Evolutionary conservation across 2,329 filamentous ascomycete species (phyloP).

Genomic region (Ilyonectria sp.): DNA sequence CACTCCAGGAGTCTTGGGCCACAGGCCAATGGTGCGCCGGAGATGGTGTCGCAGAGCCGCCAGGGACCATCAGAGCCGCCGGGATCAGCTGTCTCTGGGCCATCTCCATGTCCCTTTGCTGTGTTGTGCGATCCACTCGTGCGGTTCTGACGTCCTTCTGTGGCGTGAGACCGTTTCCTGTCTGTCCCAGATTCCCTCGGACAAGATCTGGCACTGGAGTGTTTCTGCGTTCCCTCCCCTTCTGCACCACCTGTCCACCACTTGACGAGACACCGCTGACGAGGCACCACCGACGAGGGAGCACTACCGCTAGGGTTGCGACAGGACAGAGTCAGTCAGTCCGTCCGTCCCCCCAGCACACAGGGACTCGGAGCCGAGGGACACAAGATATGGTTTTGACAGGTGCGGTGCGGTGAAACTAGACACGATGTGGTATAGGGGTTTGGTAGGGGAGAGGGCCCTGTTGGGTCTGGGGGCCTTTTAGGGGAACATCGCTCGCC

Average conservation of each 20-base stretch:
- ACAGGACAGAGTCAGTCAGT: neutral
- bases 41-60: slow-evolving; percentile 40
- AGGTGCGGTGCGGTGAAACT: slow-evolving; percentile 38
- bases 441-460: slow-evolving; percentile 20
- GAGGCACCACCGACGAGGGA: slow-evolving; percentile 2
- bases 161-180: slow-evolving; percentile 43
- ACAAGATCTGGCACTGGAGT: slow-evolving; percentile 27
- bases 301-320: slow-evolving; percentile 14
- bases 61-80: slow-evolving; percentile 28
- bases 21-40: slow-evolving; percentile 34
- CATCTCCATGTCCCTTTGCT: slow-evolving; percentile 14
- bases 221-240: neutral
- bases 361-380: slow-evolving; percentile 26
- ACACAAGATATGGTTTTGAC: slow-evolving; percentile 26
- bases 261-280: neutral
- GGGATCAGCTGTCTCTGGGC: slow-evolving; percentile 29
- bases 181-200: slow-evolving; percentile 5
- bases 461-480: slow-evolving; percentile 3
- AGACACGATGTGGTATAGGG: slow-evolving; percentile 46
- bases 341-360: neutral
- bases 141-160: slow-evolving; percentile 30
- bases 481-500: slow-evolving; percentile 29
- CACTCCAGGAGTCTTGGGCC: slow-evolving; percentile 39
- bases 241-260: neutral
- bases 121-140: slow-evolving; percentile 18